Base-by-base conservation (phyloP, 129 eudicot species). In the Artemisia annua region DNA sequence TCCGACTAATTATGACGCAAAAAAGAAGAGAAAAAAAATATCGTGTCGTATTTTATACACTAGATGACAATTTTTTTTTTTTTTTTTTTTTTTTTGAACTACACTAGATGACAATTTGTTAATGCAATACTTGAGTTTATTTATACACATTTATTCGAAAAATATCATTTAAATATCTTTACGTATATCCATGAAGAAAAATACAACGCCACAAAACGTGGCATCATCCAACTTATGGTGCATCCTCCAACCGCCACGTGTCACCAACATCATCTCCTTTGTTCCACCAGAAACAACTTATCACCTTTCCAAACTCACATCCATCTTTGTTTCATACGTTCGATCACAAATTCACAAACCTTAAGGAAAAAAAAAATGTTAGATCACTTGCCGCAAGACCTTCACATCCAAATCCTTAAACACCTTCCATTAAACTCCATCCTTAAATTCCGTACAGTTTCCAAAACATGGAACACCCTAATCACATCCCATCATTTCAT, bases 381-480 rank as follows among this genome's bases (percentile, higher is more conserved):
- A 12, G 88, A 84, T 60, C 56, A 84, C 66, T 32, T 87, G 14
- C 85, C 87, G 19, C 69, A 55, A 14, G 94, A 88, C n/a, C 65
- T 88, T 20, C 51, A 80, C n/a, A 58, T 70, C 70, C 85, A 88
- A 61, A 85, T 88, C 66, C 88, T 85, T 77, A 70, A 60, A 55
- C 76, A 65, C 16, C 79, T 88, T 14, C 90, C 88, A 43, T 71
- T 60, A 11, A 64, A 81, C 24, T 75, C 83, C 19, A 69, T 88
- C 4, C 68, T 85, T 44, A 81, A 71, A 17, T 85, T 64, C 73
- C 81, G 83, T 11, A 18, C 69, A 4, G 95, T 88, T 60, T 80
- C 75, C 86, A 83, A 83, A 81, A 80, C 85, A 43, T 88, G 95
- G 88, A 63, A 83, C 75, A 67, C 81, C 28, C 82, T 85, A 22